These are phyloP conservation scores for Solanum phureja DNA, from an alignment of 257 asterid genomes.

Conservation along the genomic window DNA sequence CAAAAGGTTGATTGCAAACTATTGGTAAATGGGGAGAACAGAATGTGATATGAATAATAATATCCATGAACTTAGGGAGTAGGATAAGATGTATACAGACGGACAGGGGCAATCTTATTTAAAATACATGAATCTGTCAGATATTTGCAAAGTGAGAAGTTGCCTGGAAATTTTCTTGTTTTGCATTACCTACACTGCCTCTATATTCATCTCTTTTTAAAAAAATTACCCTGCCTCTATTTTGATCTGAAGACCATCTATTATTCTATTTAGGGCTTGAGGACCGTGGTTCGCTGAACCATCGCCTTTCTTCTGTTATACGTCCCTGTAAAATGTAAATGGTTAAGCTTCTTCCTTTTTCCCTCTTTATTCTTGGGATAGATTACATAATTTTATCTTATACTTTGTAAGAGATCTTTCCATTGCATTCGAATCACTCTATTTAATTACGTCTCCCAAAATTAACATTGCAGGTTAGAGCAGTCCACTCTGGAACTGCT, in stretches of 20 bases:
- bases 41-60: not conserved
- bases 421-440: not conserved
- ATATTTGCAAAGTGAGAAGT: not conserved
- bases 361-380: not conserved
- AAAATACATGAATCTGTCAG: not conserved
- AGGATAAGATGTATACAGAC: not conserved
- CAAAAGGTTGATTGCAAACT: not conserved
- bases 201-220: not conserved
- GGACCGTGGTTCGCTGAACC: not conserved
- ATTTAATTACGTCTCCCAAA: not conserved
- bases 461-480: conserved; percentile 48
- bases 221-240: not conserved
- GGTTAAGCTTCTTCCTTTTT: not conserved
- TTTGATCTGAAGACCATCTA: not conserved
- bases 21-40: not conserved
- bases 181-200: not conserved
- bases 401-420: not conserved
- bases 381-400: not conserved
- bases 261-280: not conserved
- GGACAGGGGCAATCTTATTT: not conserved
- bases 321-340: not conserved
- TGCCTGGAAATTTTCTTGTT: not conserved
- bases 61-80: not conserved
- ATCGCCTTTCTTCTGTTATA: not conserved
- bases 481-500: conserved; percentile 94